These are phyloP conservation scores for Bipolaris bicolor DNA, from an alignment of 2,329 filamentous ascomycete genomes.

Conservation along the genomic window DNA sequence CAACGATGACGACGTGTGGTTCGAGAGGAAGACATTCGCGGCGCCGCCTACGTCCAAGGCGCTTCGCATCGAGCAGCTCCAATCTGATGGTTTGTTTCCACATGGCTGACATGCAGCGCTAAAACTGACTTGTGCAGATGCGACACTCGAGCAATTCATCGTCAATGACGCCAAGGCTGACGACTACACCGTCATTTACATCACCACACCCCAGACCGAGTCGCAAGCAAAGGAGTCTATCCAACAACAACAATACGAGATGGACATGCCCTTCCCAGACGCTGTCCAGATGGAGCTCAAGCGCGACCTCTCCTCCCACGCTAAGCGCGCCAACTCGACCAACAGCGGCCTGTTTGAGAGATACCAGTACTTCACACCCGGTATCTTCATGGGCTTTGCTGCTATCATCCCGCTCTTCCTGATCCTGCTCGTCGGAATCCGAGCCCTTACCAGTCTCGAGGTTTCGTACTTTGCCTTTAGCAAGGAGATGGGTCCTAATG, in stretches of 20 bases:
- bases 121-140: constrained; percentile 28
- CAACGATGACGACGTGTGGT: constrained; percentile 11
- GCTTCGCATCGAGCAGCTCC: constrained; percentile 23
- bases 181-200: constrained; percentile 77
- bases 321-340: constrained; percentile 29
- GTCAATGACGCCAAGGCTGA: constrained; percentile 50
- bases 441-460: constrained; percentile 77
- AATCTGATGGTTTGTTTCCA: constrained; percentile 25
- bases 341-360: constrained; percentile 73
- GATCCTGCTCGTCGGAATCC: constrained; percentile 80
- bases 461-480: constrained; percentile 95
- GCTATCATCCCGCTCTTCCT: constrained; percentile 72
- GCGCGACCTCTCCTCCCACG: constrained; percentile 60
- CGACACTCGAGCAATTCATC: constrained; percentile 31
- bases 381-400: constrained; percentile 85
- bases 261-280: constrained; percentile 66
- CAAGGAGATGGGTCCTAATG: constrained; percentile 89
- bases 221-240: constrained; percentile 31
- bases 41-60: constrained; percentile 22
- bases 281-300: constrained; percentile 75
- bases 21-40: constrained; percentile 19
- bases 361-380: constrained; percentile 93
- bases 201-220: constrained; percentile 63
- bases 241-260: constrained; percentile 61
- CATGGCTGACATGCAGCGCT: background rate